A percentile compares a stretch with the other conserved stretches of the same genome.
phyloP scores from a whole-genome alignment of 2,329 filamentous ascomycete genomes.

The Ambrosiella beaveri region DNA sequence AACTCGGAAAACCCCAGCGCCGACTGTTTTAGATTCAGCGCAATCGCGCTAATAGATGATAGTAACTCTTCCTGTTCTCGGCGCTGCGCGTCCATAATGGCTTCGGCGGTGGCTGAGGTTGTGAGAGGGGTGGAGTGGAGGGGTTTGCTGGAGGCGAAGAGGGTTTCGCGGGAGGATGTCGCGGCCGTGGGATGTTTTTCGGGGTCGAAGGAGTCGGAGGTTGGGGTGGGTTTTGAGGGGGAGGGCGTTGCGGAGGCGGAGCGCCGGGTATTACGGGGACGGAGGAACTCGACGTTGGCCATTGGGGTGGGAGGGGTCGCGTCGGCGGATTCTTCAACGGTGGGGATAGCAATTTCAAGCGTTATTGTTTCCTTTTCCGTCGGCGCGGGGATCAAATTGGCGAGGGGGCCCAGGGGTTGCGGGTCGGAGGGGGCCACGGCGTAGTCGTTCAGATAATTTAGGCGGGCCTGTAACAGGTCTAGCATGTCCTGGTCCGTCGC shows the following conservation, averaged over 20 bases:
- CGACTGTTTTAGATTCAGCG: slow-evolving; percentile 57
- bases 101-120: slow-evolving; percentile 43
- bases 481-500: slow-evolving; percentile 1
- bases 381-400: slow-evolving; percentile 35
- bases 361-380: slow-evolving; percentile 28
- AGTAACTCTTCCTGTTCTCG: slow-evolving; percentile 72
- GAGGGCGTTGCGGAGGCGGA: background rate
- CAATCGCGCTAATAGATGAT: slow-evolving; percentile 63
- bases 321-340: background rate
- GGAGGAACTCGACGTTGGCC: slow-evolving; percentile 2
- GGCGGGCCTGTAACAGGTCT: slow-evolving; percentile 2
- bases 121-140: slow-evolving; percentile 22
- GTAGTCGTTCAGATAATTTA: slow-evolving; percentile 8
- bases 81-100: slow-evolving; percentile 58
- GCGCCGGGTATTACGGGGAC: background rate
- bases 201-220: background rate
- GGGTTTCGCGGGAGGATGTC: slow-evolving; percentile 1
- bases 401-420: slow-evolving; percentile 28
- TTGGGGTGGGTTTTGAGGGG: background rate
- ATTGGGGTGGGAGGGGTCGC: background rate
- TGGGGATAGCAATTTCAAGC: slow-evolving; percentile 6
- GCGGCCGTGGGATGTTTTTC: slow-evolving; percentile 11
- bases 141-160: slow-evolving; percentile 12
- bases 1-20: slow-evolving; percentile 54
- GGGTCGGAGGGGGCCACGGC: slow-evolving; percentile 14